phyloP scores from a whole-genome alignment of 768 basidiomycete genomes.

The Termitomyces sp. region DNA sequence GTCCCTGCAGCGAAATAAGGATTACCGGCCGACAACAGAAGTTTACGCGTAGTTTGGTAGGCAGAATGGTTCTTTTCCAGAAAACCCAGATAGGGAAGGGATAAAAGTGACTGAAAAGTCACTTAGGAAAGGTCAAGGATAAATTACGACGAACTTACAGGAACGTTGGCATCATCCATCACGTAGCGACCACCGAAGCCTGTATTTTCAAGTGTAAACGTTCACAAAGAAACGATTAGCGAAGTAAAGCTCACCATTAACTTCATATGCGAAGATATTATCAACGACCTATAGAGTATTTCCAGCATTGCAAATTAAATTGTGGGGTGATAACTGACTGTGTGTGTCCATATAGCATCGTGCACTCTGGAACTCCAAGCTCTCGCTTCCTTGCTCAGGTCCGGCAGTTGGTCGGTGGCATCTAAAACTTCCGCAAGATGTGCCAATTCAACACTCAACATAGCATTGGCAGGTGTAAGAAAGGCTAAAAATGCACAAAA shows the following conservation, averaged over 20 bases:
- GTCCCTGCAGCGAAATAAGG: constrained; percentile 65
- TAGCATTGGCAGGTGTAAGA: constrained; percentile 74
- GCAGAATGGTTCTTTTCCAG: constrained; percentile 50
- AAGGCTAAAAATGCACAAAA: constrained; percentile 41
- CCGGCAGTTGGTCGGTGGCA: constrained; percentile 34
- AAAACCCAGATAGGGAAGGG: constrained; percentile 76
- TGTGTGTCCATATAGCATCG: constrained; percentile 56
- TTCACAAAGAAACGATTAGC: neutral
- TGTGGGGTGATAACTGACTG: constrained; percentile 30
- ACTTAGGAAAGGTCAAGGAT: neutral
- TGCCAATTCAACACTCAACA: constrained; percentile 69
- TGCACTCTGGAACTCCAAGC: constrained; percentile 52
- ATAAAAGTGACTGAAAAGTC: constrained; percentile 57
- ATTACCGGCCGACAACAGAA: constrained; percentile 56
- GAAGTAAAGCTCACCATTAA: constrained; percentile 42
- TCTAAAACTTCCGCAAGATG: constrained; percentile 60
- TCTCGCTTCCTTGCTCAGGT: constrained; percentile 48
- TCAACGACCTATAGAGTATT: constrained; percentile 42
- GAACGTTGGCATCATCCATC: constrained; percentile 86
- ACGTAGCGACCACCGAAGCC: constrained; percentile 67
- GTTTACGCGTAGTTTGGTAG: constrained; percentile 59
- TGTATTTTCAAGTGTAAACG: constrained; percentile 14
- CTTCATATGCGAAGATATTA: constrained; percentile 71
- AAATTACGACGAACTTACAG: constrained; percentile 36
- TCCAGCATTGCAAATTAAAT: neutral